These are phyloP conservation scores for Cetraspora pellucida DNA, from an alignment of 192 early-diverging fungal species.

Conservation along the genomic window DNA sequence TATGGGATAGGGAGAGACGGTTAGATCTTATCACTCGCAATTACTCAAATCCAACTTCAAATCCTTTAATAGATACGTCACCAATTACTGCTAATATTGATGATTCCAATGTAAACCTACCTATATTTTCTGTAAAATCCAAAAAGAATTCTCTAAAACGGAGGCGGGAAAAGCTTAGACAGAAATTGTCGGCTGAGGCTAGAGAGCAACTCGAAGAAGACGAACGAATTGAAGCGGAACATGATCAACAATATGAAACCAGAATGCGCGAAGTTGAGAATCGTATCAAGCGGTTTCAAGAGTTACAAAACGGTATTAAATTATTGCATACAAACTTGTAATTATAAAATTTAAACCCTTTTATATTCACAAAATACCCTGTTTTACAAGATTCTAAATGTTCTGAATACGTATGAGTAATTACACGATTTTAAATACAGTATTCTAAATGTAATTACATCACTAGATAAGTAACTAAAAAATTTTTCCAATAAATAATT, in stretches of 20 bases:
- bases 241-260: neutral
- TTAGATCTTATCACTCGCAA: slow-evolving; percentile 23
- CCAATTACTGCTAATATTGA: neutral
- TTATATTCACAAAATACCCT: too few species aligned
- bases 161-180: neutral
- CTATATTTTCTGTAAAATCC: slow-evolving; percentile 10
- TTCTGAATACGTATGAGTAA: too few species aligned
- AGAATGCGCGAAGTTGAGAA: slow-evolving; percentile 11
- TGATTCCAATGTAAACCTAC: neutral
- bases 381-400: too few species aligned
- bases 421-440: too few species aligned
- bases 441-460: too few species aligned
- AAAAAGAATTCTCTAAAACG: slow-evolving; percentile 20
- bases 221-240: slow-evolving; percentile 3
- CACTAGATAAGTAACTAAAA: too few species aligned
- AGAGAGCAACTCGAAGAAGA: neutral
- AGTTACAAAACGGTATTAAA: too few species aligned
- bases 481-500: too few species aligned
- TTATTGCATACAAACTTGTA: too few species aligned
- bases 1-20: slow-evolving; percentile 29
- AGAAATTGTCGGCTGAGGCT: neutral
- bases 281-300: neutral
- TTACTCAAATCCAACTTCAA: slow-evolving; percentile 5
- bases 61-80: neutral
- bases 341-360: too few species aligned